phyloP scores from a whole-genome alignment of 306 rosid genomes.

The Vigna hirtella region DNA sequence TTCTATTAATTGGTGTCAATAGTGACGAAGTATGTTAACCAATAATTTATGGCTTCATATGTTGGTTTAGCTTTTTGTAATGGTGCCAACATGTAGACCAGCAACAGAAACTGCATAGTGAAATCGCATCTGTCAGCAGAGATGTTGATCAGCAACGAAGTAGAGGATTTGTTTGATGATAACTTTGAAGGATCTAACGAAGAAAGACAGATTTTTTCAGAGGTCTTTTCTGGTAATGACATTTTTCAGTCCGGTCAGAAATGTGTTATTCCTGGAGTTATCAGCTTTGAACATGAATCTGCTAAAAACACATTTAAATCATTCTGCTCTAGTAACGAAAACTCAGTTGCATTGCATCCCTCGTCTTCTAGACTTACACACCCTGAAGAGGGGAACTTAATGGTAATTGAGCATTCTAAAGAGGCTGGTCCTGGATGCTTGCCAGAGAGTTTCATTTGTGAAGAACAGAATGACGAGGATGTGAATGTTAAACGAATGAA shows the following conservation, averaged over 20 bases:
- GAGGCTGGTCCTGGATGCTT: slow-evolving; percentile 52
- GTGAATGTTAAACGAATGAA: slow-evolving; percentile 69
- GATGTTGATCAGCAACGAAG: slow-evolving; percentile 56
- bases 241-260: slow-evolving; percentile 53
- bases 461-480: slow-evolving; percentile 53
- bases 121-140: slow-evolving; percentile 41
- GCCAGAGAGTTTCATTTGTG: slow-evolving; percentile 50
- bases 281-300: slow-evolving; percentile 70
- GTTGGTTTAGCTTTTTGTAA: slow-evolving; percentile 40
- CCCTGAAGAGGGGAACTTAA: slow-evolving; percentile 54
- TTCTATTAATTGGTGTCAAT: slow-evolving; percentile 27
- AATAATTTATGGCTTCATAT: slow-evolving; percentile 32
- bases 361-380: slow-evolving; percentile 57
- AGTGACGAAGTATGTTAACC: slow-evolving; percentile 35
- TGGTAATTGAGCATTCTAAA: slow-evolving; percentile 54
- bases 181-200: slow-evolving; percentile 79
- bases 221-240: slow-evolving; percentile 67
- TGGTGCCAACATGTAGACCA: slow-evolving; percentile 46
- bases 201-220: slow-evolving; percentile 75
- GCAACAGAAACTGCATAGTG: slow-evolving; percentile 45
- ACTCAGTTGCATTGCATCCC: slow-evolving; percentile 61
- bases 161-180: slow-evolving; percentile 74
- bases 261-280: slow-evolving; percentile 65
- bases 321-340: slow-evolving; percentile 77
- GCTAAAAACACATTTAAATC: slow-evolving; percentile 66